Percentiles rank a stretch among this genome's conserved stretches.
Conservation (phyloP, 768 basidiomycete genomes). For the Strobilomyces echinocephalus region DNA sequence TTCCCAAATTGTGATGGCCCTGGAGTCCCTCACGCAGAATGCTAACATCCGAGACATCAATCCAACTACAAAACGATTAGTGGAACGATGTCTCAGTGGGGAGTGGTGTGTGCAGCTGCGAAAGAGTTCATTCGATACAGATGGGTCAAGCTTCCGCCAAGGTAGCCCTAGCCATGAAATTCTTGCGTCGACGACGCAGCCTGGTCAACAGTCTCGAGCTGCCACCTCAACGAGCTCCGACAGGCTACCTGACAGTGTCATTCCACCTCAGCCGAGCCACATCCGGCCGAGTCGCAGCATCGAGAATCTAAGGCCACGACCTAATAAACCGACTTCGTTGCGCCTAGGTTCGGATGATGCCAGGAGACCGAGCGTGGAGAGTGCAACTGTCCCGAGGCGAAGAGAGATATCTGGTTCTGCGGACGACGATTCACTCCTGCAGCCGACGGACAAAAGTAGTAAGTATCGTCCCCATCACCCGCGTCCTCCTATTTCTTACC, state of each 20-base stretch:
- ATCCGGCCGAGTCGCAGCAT: constrained; percentile 65
- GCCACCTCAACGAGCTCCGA: constrained; percentile 4
- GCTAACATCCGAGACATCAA: constrained; percentile 76
- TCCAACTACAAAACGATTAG: constrained; percentile 84
- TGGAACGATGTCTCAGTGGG: constrained; percentile 83
- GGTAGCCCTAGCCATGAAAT: constrained; percentile 44
- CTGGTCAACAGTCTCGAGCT: constrained; percentile 2
- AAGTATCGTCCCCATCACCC: constrained; percentile 17
- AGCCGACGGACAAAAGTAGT: constrained; percentile 14
- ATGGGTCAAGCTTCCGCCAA: constrained; percentile 26
- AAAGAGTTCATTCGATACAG: constrained; percentile 33
- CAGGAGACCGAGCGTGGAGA: constrained; percentile 40
- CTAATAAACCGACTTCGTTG: constrained; percentile 25
- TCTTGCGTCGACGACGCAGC: constrained; percentile 35
- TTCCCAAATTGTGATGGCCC: constrained; percentile 75
- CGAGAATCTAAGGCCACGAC: constrained; percentile 45
- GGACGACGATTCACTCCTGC: constrained; percentile 23
- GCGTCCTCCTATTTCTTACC: constrained; percentile 15
- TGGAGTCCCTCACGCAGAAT: constrained; percentile 74
- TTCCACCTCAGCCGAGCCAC: constrained; percentile 28
- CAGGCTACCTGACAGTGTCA: constrained; percentile 20
- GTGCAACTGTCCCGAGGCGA: constrained; percentile 22
- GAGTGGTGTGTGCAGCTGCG: constrained; percentile 80
- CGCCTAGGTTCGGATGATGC: constrained; percentile 34
- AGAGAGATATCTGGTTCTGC: constrained; percentile 26